Conservation (phyloP, 139 green algal genomes). For the Picochlorum sp. region DNA sequence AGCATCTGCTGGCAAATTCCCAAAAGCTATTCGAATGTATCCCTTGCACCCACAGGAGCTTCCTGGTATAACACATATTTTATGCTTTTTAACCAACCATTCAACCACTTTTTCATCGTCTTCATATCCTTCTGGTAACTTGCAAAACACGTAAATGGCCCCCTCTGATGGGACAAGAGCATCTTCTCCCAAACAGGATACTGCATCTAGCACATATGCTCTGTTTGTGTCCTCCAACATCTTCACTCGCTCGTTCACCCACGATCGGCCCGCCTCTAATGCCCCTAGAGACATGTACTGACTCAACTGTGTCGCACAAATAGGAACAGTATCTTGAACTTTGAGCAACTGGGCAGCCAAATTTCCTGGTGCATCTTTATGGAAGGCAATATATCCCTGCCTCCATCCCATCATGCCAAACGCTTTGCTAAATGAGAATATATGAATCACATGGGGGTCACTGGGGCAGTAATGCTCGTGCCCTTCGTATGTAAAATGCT, state of each 20-base stretch:
- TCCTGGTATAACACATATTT: slow-evolving; percentile 60
- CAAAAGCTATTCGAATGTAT: slow-evolving; percentile 66
- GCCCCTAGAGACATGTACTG: slow-evolving; percentile 65
- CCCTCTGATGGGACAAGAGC: slow-evolving; percentile 63
- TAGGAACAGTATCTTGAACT: slow-evolving; percentile 86
- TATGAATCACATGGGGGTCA: slow-evolving; percentile 64
- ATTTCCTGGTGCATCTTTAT: slow-evolving; percentile 10
- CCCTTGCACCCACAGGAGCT: slow-evolving; percentile 61
- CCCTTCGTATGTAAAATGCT: slow-evolving; percentile 78
- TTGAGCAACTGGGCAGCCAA: slow-evolving; percentile 60
- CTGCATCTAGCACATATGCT: slow-evolving; percentile 43
- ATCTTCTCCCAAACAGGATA: slow-evolving; percentile 46
- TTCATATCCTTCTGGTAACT: slow-evolving; percentile 54
- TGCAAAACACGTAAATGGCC: slow-evolving; percentile 86
- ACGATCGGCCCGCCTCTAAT: slow-evolving; percentile 41
- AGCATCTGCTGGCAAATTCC: slow-evolving; percentile 57
- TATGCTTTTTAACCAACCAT: slow-evolving; percentile 73
- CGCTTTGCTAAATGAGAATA: slow-evolving; percentile 85
- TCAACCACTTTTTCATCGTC: slow-evolving; percentile 66
- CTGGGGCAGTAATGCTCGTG: slow-evolving; percentile 46
- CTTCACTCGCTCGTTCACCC: slow-evolving; percentile 41
- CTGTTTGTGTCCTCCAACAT: slow-evolving; percentile 41
- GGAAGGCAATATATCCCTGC: slow-evolving; percentile 74
- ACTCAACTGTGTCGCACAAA: slow-evolving; percentile 70
- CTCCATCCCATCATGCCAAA: slow-evolving; percentile 87